These are phyloP conservation scores for Talaromyces piceae DNA, from an alignment of 2,329 filamentous ascomycete genomes.

Conservation along the genomic window DNA sequence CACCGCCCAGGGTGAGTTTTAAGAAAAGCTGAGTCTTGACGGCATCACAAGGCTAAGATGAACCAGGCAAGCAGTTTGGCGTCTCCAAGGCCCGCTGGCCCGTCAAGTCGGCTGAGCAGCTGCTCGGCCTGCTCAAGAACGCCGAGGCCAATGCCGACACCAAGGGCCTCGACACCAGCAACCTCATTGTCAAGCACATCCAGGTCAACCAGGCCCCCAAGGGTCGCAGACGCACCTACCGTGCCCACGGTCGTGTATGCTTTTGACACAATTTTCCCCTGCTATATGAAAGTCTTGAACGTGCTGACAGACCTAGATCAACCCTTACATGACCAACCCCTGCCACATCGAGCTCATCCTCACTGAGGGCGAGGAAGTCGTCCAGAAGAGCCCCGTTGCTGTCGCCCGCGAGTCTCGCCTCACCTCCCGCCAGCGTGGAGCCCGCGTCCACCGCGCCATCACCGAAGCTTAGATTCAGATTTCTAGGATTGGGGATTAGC, in stretches of 20 bases:
- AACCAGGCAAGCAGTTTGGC: conserved; percentile 92
- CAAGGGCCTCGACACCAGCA: conserved; percentile 95
- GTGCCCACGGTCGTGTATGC: conserved; percentile 99
- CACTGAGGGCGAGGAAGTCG: conserved; percentile 91
- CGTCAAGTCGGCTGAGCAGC: conserved; percentile 97
- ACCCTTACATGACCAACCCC: conserved; percentile 99
- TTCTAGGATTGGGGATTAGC: too few species aligned
- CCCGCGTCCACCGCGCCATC: conserved; percentile 54
- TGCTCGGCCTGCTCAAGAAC: conserved; percentile 95
- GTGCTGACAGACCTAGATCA: conserved; percentile 59
- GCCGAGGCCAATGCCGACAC: conserved; percentile 94
- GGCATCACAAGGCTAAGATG: neutral
- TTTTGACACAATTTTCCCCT: conserved; percentile 11
- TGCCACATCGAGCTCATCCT: conserved; percentile 99
- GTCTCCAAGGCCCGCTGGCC: conserved; percentile 98
- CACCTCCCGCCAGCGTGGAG: conserved; percentile 85
- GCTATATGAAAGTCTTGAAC: neutral
- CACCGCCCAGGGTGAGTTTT: conserved; percentile 86
- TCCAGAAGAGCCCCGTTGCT: conserved; percentile 75
- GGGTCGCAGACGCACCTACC: conserved; percentile 98
- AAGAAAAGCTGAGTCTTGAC: neutral
- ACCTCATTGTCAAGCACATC: conserved; percentile 99
- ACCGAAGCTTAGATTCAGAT: conserved; percentile 48
- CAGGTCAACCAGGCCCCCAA: conserved; percentile 99
- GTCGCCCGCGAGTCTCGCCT: conserved; percentile 63